Evolutionary conservation across 805 yeast genomes (phyloP), one percentile per base, ranked within the genome.

Genomic region (Priceomyces medius): DNA sequence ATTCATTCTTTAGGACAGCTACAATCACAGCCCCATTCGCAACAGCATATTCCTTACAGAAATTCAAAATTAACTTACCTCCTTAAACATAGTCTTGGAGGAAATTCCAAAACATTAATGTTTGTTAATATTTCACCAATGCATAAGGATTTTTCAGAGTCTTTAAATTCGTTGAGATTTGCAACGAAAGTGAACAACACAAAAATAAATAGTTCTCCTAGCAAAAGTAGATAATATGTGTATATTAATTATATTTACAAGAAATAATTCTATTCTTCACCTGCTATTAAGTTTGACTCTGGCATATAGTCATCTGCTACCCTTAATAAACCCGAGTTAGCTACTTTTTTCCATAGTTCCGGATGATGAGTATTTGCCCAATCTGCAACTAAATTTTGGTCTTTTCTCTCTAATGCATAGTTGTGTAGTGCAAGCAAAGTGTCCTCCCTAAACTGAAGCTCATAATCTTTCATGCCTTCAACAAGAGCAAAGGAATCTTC

Each of bases 41-140:
- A 44, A 18, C 43, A 46, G 13, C 88, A 84, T 56, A 64, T 84
- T 9, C 90, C 91, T 0, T 85, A 72, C 61, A 59, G 91, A 57
- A 76, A 81, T 62, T 80, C 93, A 32, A 79, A 81, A 63, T 60
- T 91, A 55, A 91, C 99, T 0, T 87, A 87, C 56, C 66, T 90
- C 10, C 68, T 91, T 44, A 93, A 89, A 54, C 81, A 86, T 55
- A 88, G 97, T 12, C 69, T 91, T 19, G 81, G 85, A 5, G 97
- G 96, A 0, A 76, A 79, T 42, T 86, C 96, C 2, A 93, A 91
- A 61, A 88, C 97, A 0, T 69, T 91, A 44, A 89, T 91, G 96
- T 85, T 91, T 71, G 97, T 89, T 12, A 90, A 88, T 53, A 73
- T 90, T 0, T 85, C 96, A 1, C 89, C 96, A 3, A 64, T 76